Conservation (phyloP, 768 basidiomycete species). For the Tremella fuciformis region DNA sequence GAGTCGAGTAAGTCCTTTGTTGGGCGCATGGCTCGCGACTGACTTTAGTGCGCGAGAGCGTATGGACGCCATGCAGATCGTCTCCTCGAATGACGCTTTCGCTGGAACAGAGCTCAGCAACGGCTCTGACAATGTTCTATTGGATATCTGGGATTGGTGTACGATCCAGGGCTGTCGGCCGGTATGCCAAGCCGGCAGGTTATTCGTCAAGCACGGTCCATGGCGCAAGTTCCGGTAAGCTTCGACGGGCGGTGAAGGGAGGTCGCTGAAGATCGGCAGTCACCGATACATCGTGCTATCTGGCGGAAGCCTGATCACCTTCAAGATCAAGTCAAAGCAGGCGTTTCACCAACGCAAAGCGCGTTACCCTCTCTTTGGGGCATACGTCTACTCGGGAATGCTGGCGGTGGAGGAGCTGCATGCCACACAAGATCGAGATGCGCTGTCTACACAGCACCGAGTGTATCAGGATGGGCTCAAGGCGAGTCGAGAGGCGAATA, state of each 20-base stretch:
- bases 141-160: conserved; percentile 82
- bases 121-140: conserved; percentile 54
- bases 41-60: conserved; percentile 35
- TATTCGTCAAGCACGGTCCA: conserved; percentile 68
- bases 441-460: conserved; percentile 56
- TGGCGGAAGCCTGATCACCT: conserved; percentile 70
- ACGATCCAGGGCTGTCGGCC: conserved; percentile 73
- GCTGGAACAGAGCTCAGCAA: conserved; percentile 27
- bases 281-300: conserved; percentile 69
- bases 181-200: conserved; percentile 67
- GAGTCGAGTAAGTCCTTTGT: conserved; percentile 57
- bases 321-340: conserved; percentile 62
- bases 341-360: conserved; percentile 60
- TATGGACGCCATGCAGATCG: conserved; percentile 38
- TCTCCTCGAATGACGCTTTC: conserved; percentile 22
- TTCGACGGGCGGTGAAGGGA: neutral
- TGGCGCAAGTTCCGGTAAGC: conserved; percentile 73
- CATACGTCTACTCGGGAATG: conserved; percentile 73
- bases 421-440: conserved; percentile 28
- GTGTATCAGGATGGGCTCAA: conserved; percentile 89
- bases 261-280: conserved; percentile 56
- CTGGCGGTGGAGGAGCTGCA: conserved; percentile 57
- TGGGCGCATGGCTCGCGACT: neutral
- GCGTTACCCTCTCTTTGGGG: conserved; percentile 46
- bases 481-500: conserved; percentile 52